phyloP scores from a whole-genome alignment of 345 rosid species.

The Populus deltoides region DNA sequence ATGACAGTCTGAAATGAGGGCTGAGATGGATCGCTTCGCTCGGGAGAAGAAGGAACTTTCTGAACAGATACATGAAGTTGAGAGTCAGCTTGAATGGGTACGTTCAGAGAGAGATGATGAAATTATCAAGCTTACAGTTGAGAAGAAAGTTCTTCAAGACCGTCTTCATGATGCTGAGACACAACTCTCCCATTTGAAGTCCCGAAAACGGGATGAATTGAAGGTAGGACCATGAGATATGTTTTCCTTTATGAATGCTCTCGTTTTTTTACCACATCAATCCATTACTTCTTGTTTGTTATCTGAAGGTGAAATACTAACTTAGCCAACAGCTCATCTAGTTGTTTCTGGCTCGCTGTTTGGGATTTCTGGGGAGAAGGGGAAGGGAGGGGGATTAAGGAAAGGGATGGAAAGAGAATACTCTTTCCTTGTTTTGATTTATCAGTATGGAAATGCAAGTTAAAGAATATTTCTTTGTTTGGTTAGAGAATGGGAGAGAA shows the following conservation, averaged over 20 bases:
- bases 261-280: background rate
- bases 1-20: slow-evolving; percentile 86
- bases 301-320: background rate
- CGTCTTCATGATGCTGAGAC: slow-evolving; percentile 94
- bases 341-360: background rate
- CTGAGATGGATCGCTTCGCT: slow-evolving; percentile 76
- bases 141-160: slow-evolving; percentile 79
- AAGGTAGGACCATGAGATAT: slow-evolving; percentile 50
- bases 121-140: slow-evolving; percentile 60
- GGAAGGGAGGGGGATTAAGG: background rate
- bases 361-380: background rate
- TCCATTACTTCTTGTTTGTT: background rate
- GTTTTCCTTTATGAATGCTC: background rate
- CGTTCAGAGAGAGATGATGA: slow-evolving; percentile 92
- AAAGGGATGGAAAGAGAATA: background rate
- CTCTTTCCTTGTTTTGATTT: background rate
- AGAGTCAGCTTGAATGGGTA: slow-evolving; percentile 96
- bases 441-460: background rate
- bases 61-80: slow-evolving; percentile 81
- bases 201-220: slow-evolving; percentile 91
- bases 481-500: background rate
- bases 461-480: background rate
- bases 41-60: slow-evolving; percentile 83
- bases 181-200: slow-evolving; percentile 76
- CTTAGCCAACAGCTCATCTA: background rate